Evolutionary conservation across 768 basidiomycete genomes (phyloP), one percentile per base, ranked within the genome.

Genomic region (Boletus rex-veris): DNA sequence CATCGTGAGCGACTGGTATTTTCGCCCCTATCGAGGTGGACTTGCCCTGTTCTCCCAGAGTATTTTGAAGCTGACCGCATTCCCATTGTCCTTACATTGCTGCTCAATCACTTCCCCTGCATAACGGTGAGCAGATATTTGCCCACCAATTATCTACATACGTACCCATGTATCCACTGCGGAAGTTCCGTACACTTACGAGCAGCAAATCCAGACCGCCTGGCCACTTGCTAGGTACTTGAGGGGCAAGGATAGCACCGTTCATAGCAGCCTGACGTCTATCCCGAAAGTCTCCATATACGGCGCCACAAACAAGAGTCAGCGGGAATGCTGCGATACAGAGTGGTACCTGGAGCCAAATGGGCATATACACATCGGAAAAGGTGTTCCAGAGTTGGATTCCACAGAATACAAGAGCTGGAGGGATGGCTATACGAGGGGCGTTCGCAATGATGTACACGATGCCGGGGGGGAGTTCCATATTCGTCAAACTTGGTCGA

Each of bases 1-100:
- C 33, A 6, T 33, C 21, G 26, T 41, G 33, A 45, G 36, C 31
- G 30, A 56, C 33, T 31, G n/a, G 43, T 19, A 6, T 36, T 36
- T n/a, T 40, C 28, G 38, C 33, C 41, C n/a, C 49, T 39, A 57
- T 48, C 45, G 31, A 48, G 10, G 31, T 15, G 48, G 12, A 61
- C 72, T 12, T 44, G 71, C 77, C 64, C 68, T 63, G 45, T 74
- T 64, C 45, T 76, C 72, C 52, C 71, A 76, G 33, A 80, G 62
- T 7, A 74, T 54, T 12, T 63, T 61, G 10, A 73, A 31, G 37
- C 67, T 72, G 50, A 73, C 58, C 4, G 68, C 68, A 31, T 68
- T 60, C 2, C 76, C 76, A 30, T 68, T 62, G 16, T 54, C 41
- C 43, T 62, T 57, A 7, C 60, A 57, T 19, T 58, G 60, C 31